Evolutionary conservation across 1,284 basidiomycete genomes (phyloP).

Genomic region (Mycosarcoma mackinlayi): DNA sequence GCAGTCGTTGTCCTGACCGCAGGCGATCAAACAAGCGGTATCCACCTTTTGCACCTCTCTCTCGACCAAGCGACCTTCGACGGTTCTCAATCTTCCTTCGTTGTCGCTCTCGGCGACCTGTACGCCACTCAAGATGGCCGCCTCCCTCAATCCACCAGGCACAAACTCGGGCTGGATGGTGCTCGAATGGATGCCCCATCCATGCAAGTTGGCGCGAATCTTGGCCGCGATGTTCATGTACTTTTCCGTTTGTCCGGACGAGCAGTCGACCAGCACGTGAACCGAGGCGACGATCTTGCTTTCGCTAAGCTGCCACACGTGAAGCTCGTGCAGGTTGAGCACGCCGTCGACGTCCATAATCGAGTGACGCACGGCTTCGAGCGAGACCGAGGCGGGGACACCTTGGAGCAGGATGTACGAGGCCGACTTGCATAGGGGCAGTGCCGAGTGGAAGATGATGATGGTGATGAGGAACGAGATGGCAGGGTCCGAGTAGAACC

Average conservation of each 20-base stretch:
- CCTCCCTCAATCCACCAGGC: conserved; percentile 59
- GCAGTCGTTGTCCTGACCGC: conserved; percentile 58
- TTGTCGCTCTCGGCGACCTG: conserved; percentile 56
- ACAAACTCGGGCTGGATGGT: conserved; percentile 68
- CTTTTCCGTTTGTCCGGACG: conserved; percentile 71
- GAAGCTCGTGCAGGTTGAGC: conserved; percentile 85
- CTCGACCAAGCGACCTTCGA: conserved; percentile 59
- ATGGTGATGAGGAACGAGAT: conserved; percentile 94
- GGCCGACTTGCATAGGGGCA: conserved; percentile 92
- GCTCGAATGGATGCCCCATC: conserved; percentile 89
- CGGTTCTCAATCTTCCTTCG: conserved; percentile 55
- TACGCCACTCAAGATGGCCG: conserved; percentile 58
- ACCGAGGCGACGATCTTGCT: conserved; percentile 93
- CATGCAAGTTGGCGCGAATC: conserved; percentile 84
- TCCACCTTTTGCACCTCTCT: conserved; percentile 54
- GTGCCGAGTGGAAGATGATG: conserved; percentile 94
- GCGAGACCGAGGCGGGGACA: conserved; percentile 86
- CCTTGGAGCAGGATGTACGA: conserved; percentile 97
- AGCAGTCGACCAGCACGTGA: conserved; percentile 83
- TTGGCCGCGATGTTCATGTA: conserved; percentile 90
- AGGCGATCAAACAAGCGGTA: conserved; percentile 61
- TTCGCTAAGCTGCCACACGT: conserved; percentile 94
- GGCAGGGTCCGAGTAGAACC: conserved; percentile 89
- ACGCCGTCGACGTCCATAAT: conserved; percentile 88
- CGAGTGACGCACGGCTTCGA: conserved; percentile 83